A percentile compares a stretch with the other conserved stretches of the same genome.
phyloP scores from a whole-genome alignment of 768 basidiomycete species.

The Lentinula aciculospora region DNA sequence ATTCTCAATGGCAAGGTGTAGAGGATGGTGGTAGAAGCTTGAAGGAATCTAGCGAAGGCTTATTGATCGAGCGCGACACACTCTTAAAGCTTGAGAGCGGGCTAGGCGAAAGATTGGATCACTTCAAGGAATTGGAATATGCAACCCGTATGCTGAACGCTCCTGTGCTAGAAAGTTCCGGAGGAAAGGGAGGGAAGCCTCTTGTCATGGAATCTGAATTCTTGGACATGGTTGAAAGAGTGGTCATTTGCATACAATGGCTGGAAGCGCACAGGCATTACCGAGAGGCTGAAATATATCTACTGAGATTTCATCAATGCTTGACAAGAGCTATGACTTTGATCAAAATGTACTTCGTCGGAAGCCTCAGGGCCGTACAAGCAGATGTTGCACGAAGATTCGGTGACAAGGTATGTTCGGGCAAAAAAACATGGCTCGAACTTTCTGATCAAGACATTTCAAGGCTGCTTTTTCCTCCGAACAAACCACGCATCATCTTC shows the following conservation, averaged over 20 bases:
- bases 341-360: constrained; percentile 95
- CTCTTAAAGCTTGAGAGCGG: constrained; percentile 78
- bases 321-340: constrained; percentile 98
- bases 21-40: constrained; percentile 90
- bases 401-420: constrained; percentile 58
- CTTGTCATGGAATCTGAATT: constrained; percentile 90
- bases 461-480: constrained; percentile 69
- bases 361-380: constrained; percentile 72
- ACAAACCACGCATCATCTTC: constrained; percentile 57
- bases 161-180: constrained; percentile 30
- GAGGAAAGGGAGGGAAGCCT: constrained; percentile 52
- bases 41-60: constrained; percentile 84
- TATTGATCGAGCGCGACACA: constrained; percentile 87
- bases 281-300: constrained; percentile 87
- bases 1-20: constrained; percentile 79
- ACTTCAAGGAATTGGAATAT: constrained; percentile 91
- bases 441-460: not conserved
- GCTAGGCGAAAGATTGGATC: constrained; percentile 76
- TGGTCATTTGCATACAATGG: constrained; percentile 92
- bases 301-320: constrained; percentile 97
- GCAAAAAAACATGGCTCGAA: not conserved
- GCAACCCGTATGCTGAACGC: constrained; percentile 93
- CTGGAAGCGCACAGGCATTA: constrained; percentile 83
- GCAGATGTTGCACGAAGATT: constrained; percentile 73
- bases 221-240: constrained; percentile 91